Evolutionary conservation across 1,284 basidiomycete species (phyloP).

Genomic region (Naganishia sp.): DNA sequence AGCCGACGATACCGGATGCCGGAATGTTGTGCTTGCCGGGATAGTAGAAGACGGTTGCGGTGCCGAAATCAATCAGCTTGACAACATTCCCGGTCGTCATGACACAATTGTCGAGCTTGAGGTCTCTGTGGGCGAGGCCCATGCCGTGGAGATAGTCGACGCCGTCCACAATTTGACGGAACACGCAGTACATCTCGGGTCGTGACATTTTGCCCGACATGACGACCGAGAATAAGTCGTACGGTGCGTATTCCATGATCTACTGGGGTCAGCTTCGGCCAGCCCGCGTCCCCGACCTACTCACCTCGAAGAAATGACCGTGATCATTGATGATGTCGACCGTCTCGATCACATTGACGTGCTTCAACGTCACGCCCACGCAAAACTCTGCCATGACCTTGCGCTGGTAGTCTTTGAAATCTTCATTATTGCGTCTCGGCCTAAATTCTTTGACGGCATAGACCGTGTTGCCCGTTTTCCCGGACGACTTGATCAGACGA

Average conservation of each 20-base stretch:
- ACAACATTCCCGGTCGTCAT: constrained; percentile 92
- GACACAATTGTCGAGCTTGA: constrained; percentile 99
- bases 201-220: constrained; percentile 99
- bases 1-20: constrained; percentile 91
- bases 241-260: constrained; percentile 99
- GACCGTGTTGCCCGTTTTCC: constrained; percentile 74
- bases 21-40: constrained; percentile 80
- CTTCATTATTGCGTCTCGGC: constrained; percentile 80
- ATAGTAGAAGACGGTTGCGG: constrained; percentile 98
- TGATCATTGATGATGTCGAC: constrained; percentile 98
- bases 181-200: constrained; percentile 98
- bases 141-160: constrained; percentile 97
- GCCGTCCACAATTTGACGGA: constrained; percentile 96
- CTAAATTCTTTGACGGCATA: constrained; percentile 99
- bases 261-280: constrained; percentile 45
- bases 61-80: constrained; percentile 99
- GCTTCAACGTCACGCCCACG: constrained; percentile 90
- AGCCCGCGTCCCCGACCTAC: constrained; percentile 31
- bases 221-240: constrained; percentile 97
- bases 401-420: constrained; percentile 96
- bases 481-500: constrained; percentile 83
- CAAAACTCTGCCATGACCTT: constrained; percentile 99
- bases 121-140: constrained; percentile 95
- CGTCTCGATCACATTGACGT: constrained; percentile 96
- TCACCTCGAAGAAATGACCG: constrained; percentile 95